phyloP scores from a whole-genome alignment of 1,284 basidiomycete genomes.

The Fomitopsis schrenkii region DNA sequence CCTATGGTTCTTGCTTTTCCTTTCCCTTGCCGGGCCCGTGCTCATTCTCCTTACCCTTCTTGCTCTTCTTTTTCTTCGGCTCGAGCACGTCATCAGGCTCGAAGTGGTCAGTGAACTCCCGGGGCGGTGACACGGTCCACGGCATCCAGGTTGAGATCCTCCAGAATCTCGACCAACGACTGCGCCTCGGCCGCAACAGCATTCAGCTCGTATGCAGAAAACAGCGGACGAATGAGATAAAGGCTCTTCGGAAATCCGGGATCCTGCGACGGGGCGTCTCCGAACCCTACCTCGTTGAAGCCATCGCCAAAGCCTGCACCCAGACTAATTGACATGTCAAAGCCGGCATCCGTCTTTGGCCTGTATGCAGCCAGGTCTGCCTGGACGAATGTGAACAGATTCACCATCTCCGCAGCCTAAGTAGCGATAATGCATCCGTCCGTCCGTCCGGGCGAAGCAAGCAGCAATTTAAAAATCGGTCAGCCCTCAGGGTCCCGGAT shows the following conservation, averaged over 20 bases:
- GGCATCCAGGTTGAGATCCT: slow-evolving; percentile 82
- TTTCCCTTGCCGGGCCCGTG: slow-evolving; percentile 26
- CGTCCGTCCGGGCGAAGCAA: neutral
- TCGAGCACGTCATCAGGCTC: slow-evolving; percentile 27
- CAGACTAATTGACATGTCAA: slow-evolving; percentile 9
- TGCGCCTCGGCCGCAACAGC: slow-evolving; percentile 83
- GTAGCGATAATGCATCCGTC: neutral
- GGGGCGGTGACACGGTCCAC: slow-evolving; percentile 74
- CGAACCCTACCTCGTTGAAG: slow-evolving; percentile 4
- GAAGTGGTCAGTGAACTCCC: slow-evolving; percentile 30
- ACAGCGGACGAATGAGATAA: slow-evolving; percentile 82
- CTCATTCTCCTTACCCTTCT: slow-evolving; percentile 47
- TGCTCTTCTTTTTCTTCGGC: slow-evolving; percentile 36
- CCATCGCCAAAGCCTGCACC: slow-evolving; percentile 32
- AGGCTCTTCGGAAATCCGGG: slow-evolving; percentile 83
- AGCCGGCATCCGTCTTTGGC: slow-evolving; percentile 37
- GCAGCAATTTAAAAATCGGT: neutral
- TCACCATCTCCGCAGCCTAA: slow-evolving; percentile 76
- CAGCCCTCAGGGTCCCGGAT: neutral
- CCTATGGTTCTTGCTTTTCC: slow-evolving; percentile 37
- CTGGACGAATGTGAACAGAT: slow-evolving; percentile 78
- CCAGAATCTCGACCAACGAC: slow-evolving; percentile 75
- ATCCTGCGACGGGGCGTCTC: slow-evolving; percentile 24
- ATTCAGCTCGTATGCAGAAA: slow-evolving; percentile 79
- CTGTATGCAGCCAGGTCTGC: slow-evolving; percentile 70